Base-by-base conservation (phyloP, 1,139 yeast species). In the Hyphopichia buzzinii region DNA sequence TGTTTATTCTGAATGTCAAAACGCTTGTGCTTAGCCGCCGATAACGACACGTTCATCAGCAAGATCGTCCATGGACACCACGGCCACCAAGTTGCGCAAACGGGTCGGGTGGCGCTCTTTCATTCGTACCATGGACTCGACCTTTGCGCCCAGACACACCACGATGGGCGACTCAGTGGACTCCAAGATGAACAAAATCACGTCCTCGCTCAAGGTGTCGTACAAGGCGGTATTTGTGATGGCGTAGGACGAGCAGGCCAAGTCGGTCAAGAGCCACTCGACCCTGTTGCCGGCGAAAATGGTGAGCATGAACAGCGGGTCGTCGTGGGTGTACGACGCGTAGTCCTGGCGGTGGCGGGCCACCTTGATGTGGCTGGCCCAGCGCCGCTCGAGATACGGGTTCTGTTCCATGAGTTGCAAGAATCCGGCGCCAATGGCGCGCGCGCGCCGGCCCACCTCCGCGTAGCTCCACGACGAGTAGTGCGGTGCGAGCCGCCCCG, bases 371-470 rank as follows among this genome's bases (percentile, higher is more conserved):
- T 64, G 67, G 31, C 57, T 52, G 15, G 48, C 52, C 15, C 55
- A 52, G 48, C 52, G 27, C n/a, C 57, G 49, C 22, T 62, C 51
- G 32, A 54, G 55, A 50, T 47, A 70, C 42, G 73, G 65, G 44
- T 71, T 74, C 39, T 66, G 62, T 25, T 55, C 53, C 37, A 79
- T 71, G 11, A 77, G 57, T 30, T 76, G 66, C 44, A 79, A 67
- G 21, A 85, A 49, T 8, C 94, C 95, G 2, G 86, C 63, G 3
- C 89, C 94, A 30, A 84, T 63, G 35, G 74, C 57, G 35, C 61
- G 56, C 38, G 76, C 70, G 36, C 80, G 64, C 30, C 54, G 44
- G 24, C 63, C 59, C 7, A 77, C 63, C 30, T 67, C 54, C 8
- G 45, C 48, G 50, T 72, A 82, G 7, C 74, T 56, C 43, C 72